These are phyloP conservation scores for Candida caryicola DNA, from an alignment of 805 yeast genomes.

Conservation along the genomic window DNA sequence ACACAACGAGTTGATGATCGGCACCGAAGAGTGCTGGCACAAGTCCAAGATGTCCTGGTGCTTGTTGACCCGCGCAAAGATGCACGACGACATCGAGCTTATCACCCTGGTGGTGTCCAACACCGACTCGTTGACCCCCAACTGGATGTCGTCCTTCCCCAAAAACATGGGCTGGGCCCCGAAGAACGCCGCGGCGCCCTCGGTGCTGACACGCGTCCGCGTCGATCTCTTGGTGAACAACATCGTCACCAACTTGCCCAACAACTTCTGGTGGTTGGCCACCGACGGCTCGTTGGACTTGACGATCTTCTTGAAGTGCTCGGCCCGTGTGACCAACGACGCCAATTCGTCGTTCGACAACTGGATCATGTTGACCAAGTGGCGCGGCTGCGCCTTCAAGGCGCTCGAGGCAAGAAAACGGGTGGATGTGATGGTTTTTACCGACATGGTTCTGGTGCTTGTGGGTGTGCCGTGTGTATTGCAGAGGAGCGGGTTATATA, in stretches of 20 bases:
- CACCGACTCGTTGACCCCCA: conserved; percentile 90
- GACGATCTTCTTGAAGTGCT: conserved; percentile 59
- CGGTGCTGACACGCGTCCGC: conserved; percentile 89
- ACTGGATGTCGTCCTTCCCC: conserved; percentile 94
- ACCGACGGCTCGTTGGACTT: conserved; percentile 47
- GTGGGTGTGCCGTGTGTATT: too few species aligned
- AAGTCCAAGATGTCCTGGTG: conserved; percentile 81
- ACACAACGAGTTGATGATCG: conserved; percentile 90
- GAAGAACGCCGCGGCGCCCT: conserved; percentile 88
- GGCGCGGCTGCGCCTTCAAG: conserved; percentile 45
- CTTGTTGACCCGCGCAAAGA: conserved; percentile 91
- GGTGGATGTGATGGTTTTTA: conserved; percentile 3
- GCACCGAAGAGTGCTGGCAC: conserved; percentile 77
- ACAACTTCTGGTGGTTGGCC: conserved; percentile 49
- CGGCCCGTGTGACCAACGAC: conserved; percentile 71
- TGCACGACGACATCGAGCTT: conserved; percentile 94
- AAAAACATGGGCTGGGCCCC: conserved; percentile 97
- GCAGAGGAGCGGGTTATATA: background rate
- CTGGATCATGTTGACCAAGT: conserved; percentile 79
- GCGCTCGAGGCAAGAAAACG: conserved; percentile 4
- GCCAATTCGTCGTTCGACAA: conserved; percentile 69
- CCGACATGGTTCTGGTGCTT: conserved; percentile 1
- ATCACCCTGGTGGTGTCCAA: conserved; percentile 87
- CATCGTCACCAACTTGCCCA: conserved; percentile 80
- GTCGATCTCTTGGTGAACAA: conserved; percentile 91